A percentile compares a stretch with the other conserved stretches of the same genome.
Conservation (phyloP, 257 asterid species). For the Salvia hispanica region DNA sequence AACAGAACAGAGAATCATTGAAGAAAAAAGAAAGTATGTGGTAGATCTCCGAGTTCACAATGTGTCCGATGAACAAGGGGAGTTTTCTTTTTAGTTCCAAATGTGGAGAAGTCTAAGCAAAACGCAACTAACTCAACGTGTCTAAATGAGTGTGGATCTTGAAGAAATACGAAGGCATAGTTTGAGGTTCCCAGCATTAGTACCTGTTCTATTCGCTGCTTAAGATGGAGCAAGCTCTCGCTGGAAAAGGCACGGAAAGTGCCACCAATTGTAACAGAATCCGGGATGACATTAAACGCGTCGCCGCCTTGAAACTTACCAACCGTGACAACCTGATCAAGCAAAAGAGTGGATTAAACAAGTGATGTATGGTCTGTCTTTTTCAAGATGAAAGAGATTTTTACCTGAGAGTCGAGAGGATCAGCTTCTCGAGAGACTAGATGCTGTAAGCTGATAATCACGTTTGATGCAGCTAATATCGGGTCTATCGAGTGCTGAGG, state of each 20-base stretch:
- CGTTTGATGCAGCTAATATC: slow-evolving; percentile 82
- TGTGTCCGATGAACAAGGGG: no score
- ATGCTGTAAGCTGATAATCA: slow-evolving; percentile 83
- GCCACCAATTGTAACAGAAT: slow-evolving; percentile 91
- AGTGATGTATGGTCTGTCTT: not conserved
- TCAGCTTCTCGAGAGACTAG: slow-evolving; percentile 93
- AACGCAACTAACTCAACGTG: not conserved
- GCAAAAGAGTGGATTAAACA: not conserved
- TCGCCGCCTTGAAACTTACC: slow-evolving; percentile 88
- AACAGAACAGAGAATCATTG: not conserved
- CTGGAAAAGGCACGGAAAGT: slow-evolving; percentile 83
- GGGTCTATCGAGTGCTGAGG: slow-evolving; percentile 96
- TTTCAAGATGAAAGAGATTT: not conserved
- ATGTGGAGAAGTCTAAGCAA: not conserved
- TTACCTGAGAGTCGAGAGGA: slow-evolving; percentile 95
- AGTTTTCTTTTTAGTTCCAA: not conserved
- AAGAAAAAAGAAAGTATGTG: no score
- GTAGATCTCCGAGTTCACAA: not conserved
- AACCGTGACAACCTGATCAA: slow-evolving; percentile 76
- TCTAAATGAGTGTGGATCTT: not conserved
- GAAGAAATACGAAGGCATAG: not conserved
- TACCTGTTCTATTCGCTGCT: slow-evolving; percentile 80
- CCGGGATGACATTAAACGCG: slow-evolving; percentile 91
- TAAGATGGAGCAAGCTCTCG: slow-evolving; percentile 66
- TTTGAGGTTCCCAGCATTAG: slow-evolving; percentile 18